Evolutionary conservation across 768 basidiomycete genomes (phyloP).

Genomic region (Boletus sensibilis): DNA sequence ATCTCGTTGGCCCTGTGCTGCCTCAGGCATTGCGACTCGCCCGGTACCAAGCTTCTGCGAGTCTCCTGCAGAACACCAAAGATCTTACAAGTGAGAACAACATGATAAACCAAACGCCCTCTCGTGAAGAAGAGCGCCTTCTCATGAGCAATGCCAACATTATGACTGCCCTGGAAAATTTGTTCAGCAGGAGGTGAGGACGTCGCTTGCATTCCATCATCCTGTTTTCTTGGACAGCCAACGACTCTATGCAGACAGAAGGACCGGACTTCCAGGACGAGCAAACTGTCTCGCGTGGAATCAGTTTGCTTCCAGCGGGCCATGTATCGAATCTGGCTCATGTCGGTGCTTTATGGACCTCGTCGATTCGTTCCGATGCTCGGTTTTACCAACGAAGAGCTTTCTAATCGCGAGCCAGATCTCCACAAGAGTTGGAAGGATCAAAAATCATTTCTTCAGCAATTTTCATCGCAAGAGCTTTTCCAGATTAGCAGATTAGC

Average conservation of each 20-base stretch:
- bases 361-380: not conserved
- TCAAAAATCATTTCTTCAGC: not conserved
- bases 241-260: slow-evolving; percentile 18
- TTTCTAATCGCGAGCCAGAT: too few species aligned
- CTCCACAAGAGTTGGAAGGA: not conserved
- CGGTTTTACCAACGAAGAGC: accelerated
- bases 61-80: not conserved
- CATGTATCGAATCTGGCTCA: slow-evolving; percentile 31
- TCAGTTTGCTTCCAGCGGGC: slow-evolving; percentile 31
- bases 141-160: slow-evolving; percentile 25
- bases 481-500: not conserved
- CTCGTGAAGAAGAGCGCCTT: slow-evolving; percentile 20
- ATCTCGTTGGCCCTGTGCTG: slow-evolving; percentile 30
- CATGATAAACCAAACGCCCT: slow-evolving; percentile 15
- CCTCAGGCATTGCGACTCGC: slow-evolving; percentile 25
- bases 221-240: not conserved
- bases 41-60: not conserved
- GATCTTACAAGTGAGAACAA: slow-evolving; percentile 10
- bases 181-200: slow-evolving; percentile 42
- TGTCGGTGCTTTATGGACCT: slow-evolving; percentile 11
- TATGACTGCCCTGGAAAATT: slow-evolving; percentile 31
- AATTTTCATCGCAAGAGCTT: slow-evolving; percentile 2
- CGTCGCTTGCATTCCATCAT: not conserved
- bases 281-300: slow-evolving; percentile 31
- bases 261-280: slow-evolving; percentile 31